Evolutionary conservation across 768 basidiomycete species (phyloP).

Genomic region (Basidioascus undulatus): DNA sequence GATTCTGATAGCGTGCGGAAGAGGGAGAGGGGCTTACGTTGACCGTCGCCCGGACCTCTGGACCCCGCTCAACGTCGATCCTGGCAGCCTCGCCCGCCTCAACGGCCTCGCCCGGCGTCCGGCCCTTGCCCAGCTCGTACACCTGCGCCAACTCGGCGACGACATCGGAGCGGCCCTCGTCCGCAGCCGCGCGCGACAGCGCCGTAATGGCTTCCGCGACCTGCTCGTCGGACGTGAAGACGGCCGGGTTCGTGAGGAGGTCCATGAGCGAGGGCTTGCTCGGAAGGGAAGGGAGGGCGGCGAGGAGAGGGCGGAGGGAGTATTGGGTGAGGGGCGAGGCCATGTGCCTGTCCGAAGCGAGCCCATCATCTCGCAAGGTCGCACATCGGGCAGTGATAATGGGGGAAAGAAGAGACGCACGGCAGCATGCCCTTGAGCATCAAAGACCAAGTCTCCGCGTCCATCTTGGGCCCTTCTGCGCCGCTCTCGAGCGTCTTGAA

Average conservation of each 20-base stretch:
- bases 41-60: background rate
- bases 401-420: constrained; percentile 18
- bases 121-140: constrained; percentile 25
- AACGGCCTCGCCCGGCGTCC: constrained; percentile 30
- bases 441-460: constrained; percentile 36
- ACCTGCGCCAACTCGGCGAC: too few species aligned
- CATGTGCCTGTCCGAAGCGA: background rate
- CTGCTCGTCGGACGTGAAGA: constrained; percentile 30
- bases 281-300: constrained; percentile 5
- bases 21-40: background rate
- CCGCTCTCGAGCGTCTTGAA: constrained; percentile 32
- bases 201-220: constrained; percentile 23
- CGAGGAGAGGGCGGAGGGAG: constrained; percentile 4
- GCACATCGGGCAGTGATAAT: constrained; percentile 7
- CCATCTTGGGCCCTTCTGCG: constrained; percentile 27
- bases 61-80: background rate
- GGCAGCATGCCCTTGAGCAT: constrained; percentile 37
- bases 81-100: constrained; percentile 30
- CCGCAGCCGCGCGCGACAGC: constrained; percentile 36
- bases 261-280: constrained; percentile 6
- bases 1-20: background rate
- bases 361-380: too few species aligned
- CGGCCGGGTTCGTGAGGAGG: constrained; percentile 26
- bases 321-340: constrained; percentile 1
- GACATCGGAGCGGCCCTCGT: constrained; percentile 9